Conservation (phyloP, 768 basidiomycete species). For the Russula griseocarnosa region DNA sequence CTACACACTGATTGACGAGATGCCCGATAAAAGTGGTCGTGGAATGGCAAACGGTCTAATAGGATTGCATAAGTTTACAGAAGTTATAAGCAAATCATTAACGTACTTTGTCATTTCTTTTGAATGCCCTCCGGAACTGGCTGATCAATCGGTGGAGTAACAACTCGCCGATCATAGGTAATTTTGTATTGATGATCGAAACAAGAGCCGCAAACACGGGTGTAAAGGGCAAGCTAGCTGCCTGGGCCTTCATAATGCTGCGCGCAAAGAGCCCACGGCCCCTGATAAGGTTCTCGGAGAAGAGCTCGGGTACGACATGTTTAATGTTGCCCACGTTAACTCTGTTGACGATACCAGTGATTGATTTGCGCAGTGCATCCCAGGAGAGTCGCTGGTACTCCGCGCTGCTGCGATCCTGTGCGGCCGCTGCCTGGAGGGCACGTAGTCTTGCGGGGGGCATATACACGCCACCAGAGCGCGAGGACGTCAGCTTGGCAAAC, state of each 20-base stretch:
- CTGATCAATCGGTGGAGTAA: conserved; percentile 84
- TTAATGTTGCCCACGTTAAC: conserved; percentile 98
- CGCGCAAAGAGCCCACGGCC: conserved; percentile 90
- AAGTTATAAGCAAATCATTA: not conserved
- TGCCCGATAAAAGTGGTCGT: conserved; percentile 77
- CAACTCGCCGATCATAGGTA: conserved; percentile 94
- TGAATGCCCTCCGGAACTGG: conserved; percentile 92
- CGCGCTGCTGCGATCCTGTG: conserved; percentile 72
- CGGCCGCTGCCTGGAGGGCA: conserved; percentile 81
- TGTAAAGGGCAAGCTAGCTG: conserved; percentile 94
- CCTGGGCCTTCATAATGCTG: conserved; percentile 97
- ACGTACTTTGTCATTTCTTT: conserved; percentile 93
- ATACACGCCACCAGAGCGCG: conserved; percentile 91
- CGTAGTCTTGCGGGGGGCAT: conserved; percentile 92
- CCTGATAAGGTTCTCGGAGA: conserved; percentile 89
- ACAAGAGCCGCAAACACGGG: conserved; percentile 95
- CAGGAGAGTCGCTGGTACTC: conserved; percentile 96
- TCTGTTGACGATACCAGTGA: conserved; percentile 99
- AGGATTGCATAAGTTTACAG: conserved; percentile 11
- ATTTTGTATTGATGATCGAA: conserved; percentile 93
- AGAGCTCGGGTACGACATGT: conserved; percentile 84
- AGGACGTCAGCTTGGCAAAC: conserved; percentile 78
- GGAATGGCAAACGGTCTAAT: conserved; percentile 88
- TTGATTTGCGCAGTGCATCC: conserved; percentile 96
- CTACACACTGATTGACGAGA: conserved; percentile 66